Evolutionary conservation across 1,284 basidiomycete genomes (phyloP), one percentile per base, ranked within the genome.

Genomic region (Melampsora americana): DNA sequence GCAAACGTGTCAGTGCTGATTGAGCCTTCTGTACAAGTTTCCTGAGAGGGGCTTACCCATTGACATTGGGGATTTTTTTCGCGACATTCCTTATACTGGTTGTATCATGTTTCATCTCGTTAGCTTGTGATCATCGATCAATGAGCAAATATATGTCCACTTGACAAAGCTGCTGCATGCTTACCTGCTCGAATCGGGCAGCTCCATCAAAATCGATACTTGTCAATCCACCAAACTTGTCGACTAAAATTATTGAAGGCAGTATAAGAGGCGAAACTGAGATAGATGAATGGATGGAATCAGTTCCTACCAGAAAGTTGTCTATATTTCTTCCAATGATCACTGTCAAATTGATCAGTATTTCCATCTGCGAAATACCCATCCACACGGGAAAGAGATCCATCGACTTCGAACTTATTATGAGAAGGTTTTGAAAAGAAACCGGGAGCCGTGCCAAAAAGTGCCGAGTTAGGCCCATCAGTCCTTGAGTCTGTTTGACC

Each of bases 251-350:
- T 0, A 26, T 12, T 59, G 14, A 6, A 59, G 4, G 23, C 5
- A 44, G 1, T 16, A 44, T 16, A 16, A 16, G 18, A 44, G 1
- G n/a, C 1, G 42, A 59, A 30, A 26, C 5, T 9, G 1, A 26
- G 26, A 9, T 42, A 42, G 12, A 42, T 14, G 11, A 42, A 42
- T 11, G 12, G 3, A 12, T 42, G 42, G 14, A 26, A 12, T 18
- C 5, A 26, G 26, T 16, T 2, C 16, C 26, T 6, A 59, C 56
- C 20, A 16, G 56, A 2, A 59, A 59, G 23, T 9, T 3, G 12
- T 59, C 56, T 59, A 9, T 16, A 59, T 26, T 26, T 59, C 56
- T 59, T 59, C 56, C 56, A 59, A 30, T 59, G 56, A 16, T 59
- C 56, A 26, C 56, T 59, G 9, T 56, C 28, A 28, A 56, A n/a